A percentile compares a stretch with the other conserved stretches of the same genome.
Conservation (phyloP, 2,329 filamentous ascomycete genomes). For the Arachnomyces sp. region DNA sequence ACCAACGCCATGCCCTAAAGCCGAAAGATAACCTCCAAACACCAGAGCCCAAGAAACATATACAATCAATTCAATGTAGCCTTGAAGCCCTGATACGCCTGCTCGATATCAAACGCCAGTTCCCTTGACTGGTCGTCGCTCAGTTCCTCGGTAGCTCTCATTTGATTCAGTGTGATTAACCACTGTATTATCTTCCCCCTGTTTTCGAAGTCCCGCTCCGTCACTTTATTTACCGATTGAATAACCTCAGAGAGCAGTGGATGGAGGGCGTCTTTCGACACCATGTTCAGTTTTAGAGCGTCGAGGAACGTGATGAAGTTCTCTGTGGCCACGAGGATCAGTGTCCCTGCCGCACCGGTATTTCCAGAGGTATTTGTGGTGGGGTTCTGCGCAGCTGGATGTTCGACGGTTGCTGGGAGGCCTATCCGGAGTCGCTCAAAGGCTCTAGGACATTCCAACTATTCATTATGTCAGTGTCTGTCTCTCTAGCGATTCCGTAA, state of each 20-base stretch:
- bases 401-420: slow-evolving; percentile 73
- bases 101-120: slow-evolving; percentile 85
- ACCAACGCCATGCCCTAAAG: not conserved
- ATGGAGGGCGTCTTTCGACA: slow-evolving; percentile 94
- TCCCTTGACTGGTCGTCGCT: slow-evolving; percentile 80
- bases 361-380: slow-evolving; percentile 23
- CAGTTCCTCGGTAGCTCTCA: slow-evolving; percentile 89
- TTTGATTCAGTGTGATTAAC: slow-evolving; percentile 94
- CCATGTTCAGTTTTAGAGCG: slow-evolving; percentile 80
- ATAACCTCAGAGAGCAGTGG: slow-evolving; percentile 92
- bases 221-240: slow-evolving; percentile 94
- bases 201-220: slow-evolving; percentile 87
- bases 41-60: too few species aligned
- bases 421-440: slow-evolving; percentile 88
- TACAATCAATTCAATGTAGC: slow-evolving; percentile 57
- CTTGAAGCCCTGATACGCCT: slow-evolving; percentile 92
- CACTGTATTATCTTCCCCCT: slow-evolving; percentile 97
- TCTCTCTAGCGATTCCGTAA: not conserved
- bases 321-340: slow-evolving; percentile 87
- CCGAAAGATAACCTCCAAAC: not conserved
- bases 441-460: slow-evolving; percentile 91
- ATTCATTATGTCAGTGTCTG: slow-evolving; percentile 12
- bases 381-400: slow-evolving; percentile 42
- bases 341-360: slow-evolving; percentile 40
- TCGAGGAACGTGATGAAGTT: slow-evolving; percentile 98